A percentile compares a stretch with the other conserved stretches of the same genome.
Conservation (phyloP, 179 eudicot species). For the Silene coronaria region DNA sequence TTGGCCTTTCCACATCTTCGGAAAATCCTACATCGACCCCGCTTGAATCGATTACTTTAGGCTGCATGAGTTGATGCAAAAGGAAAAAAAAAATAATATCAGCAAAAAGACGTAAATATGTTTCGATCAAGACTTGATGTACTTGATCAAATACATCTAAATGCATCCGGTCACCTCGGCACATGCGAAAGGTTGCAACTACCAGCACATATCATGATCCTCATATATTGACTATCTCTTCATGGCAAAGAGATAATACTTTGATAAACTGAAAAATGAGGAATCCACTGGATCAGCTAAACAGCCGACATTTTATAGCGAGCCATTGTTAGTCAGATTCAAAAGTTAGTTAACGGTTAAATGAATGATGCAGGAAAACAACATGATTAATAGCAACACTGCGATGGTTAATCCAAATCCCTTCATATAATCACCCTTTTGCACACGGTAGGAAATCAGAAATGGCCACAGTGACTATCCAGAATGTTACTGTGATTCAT, state of each 20-base stretch:
- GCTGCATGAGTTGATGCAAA: conserved; percentile 34
- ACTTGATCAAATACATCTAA: background rate
- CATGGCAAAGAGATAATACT: background rate
- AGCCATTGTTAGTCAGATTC: background rate
- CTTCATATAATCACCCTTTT: background rate
- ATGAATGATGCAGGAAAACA: background rate
- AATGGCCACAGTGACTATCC: background rate
- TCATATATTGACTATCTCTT: background rate
- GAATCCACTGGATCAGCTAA: background rate
- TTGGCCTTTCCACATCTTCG: conserved; percentile 41
- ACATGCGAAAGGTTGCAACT: background rate
- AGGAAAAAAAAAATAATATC: background rate
- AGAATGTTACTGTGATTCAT: too few species aligned
- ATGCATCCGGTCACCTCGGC: background rate
- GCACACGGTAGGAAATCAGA: background rate
- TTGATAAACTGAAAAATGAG: background rate
- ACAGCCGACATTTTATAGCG: background rate
- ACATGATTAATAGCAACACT: background rate
- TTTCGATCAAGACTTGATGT: background rate
- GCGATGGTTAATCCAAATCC: background rate
- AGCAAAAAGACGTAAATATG: background rate
- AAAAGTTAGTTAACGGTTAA: background rate
- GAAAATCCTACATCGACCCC: conserved; percentile 32
- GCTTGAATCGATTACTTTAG: conserved; percentile 38
- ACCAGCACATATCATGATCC: background rate